Percentiles rank a stretch among this genome's conserved stretches.
These are phyloP conservation scores for Phoenix dactylifera DNA, from an alignment of 176 grass and related monocot genomes.

Conservation along the genomic window DNA sequence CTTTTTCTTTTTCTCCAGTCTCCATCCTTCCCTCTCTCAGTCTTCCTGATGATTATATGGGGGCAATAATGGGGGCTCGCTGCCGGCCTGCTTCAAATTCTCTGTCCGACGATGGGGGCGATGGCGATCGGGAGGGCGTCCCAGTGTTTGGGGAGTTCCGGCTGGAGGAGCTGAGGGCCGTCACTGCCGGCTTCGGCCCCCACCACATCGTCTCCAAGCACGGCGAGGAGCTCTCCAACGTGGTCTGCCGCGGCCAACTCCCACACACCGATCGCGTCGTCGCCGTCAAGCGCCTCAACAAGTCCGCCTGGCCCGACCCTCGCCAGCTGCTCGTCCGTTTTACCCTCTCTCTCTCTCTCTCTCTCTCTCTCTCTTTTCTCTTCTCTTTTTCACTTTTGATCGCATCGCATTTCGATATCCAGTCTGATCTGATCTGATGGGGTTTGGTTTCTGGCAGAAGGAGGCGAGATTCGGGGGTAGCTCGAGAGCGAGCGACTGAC, in stretches of 20 bases:
- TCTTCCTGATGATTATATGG: too few relatives aligned
- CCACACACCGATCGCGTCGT: conserved; percentile 16
- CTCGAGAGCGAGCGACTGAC: conserved; percentile 30
- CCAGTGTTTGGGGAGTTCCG: conserved; percentile 30
- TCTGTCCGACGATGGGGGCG: background rate
- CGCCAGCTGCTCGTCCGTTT: conserved; percentile 34
- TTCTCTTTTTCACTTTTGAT: background rate
- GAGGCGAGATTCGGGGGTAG: conserved; percentile 26
- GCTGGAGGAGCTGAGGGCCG: conserved; percentile 26
- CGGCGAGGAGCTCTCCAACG: conserved; percentile 46
- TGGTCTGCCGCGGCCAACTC: conserved; percentile 40
- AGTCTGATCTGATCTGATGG: too few relatives aligned
- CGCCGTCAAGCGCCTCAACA: conserved; percentile 44
- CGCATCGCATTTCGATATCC: too few relatives aligned
- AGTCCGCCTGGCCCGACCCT: conserved; percentile 35
- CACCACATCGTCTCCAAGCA: conserved; percentile 39
- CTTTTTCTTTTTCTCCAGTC: too few relatives aligned
- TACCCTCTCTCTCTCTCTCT: background rate
- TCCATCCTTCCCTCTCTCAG: too few relatives aligned
- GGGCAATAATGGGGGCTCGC: too few relatives aligned
- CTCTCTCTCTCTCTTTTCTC: background rate
- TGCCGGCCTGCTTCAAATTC: too few relatives aligned
- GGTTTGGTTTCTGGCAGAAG: conserved; percentile 20
- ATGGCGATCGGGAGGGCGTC: conserved; percentile 8
- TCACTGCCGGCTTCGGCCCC: conserved; percentile 33